These are phyloP conservation scores for Sclerotinia glacialis DNA, from an alignment of 2,329 filamentous ascomycete genomes.

Conservation along the genomic window DNA sequence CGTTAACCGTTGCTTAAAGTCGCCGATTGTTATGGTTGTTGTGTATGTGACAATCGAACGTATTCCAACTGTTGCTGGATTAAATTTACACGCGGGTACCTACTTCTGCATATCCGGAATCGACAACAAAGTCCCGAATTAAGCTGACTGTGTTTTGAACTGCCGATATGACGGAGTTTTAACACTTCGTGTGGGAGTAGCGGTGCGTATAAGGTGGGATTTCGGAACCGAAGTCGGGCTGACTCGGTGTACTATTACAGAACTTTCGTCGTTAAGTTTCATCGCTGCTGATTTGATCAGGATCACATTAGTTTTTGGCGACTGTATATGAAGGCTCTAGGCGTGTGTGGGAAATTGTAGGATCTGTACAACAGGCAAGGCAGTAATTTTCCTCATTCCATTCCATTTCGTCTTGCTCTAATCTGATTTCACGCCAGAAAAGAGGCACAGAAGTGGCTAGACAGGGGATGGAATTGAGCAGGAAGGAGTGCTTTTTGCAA, in stretches of 20 bases:
- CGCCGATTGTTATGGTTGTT: conserved; percentile 9
- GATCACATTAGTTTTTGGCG: not conserved
- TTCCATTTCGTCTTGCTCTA: not conserved
- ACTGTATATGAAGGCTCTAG: not conserved
- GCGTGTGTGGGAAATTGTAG: not conserved
- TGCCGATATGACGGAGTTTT: conserved; percentile 1
- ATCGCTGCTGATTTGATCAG: not conserved
- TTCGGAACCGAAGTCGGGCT: not conserved
- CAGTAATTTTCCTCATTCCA: not conserved
- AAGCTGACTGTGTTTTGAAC: conserved; percentile 10
- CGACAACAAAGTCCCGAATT: conserved; percentile 3
- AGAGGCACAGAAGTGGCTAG: not conserved
- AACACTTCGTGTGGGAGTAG: not conserved
- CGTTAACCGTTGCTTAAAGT: conserved; percentile 1
- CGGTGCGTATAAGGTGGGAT: not conserved
- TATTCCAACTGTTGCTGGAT: not conserved
- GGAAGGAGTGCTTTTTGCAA: not conserved
- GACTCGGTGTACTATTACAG: not conserved
- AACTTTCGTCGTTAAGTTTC: not conserved
- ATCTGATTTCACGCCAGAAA: not conserved
- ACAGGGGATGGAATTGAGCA: not conserved
- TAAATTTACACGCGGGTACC: not conserved
- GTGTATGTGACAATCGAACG: not conserved
- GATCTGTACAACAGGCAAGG: not conserved
- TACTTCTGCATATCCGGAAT: not conserved